Base-by-base conservation (phyloP, 1,284 basidiomycete species). In the Leccinum griseonigrum region DNA sequence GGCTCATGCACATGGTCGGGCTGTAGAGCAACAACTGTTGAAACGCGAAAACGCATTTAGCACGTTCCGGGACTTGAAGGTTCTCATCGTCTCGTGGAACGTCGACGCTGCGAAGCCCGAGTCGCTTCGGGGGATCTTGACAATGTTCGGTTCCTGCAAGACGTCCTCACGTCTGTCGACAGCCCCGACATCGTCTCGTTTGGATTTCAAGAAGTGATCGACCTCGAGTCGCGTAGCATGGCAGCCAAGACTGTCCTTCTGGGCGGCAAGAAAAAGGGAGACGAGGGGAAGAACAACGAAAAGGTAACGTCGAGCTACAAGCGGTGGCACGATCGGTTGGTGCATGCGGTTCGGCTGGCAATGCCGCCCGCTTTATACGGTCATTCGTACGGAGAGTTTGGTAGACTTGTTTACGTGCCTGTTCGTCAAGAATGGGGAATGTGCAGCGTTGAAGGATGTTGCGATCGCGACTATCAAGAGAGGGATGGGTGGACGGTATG, bases 181-280 rank as follows among this genome's bases (percentile, higher is more conserved):
- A 75, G 80, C 8, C 94, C 96, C 0, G 96, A 98, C 68, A 87
- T 98, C 66, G 90, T 99, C 67, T 85, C 88, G 2, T 97, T 98
- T 72, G 95, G 95, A 1, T 91, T 98, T 72, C 97, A 99, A 74
- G 97, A 98, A 77, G 84, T 98, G 46, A 92, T 99, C 64, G 95
- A 98, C 72, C 83, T 99, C 11, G 95, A 98, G 67, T 91, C 87
- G 68, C 88, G 94, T 64, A 95, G 90, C 75, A 87, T 98, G 75
- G 91, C 92, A 0, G 95, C 96, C 13, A 96, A 96, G 77, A 94
- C 88, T 3, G 85, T 97, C 28, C 72, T 97, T 2, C 82, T 96
- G 4, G 91, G 85, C 22, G 79, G 79, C 14, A 87, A 88, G 75
- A 90, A 87, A 75, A 89, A 87, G 67, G 77, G 77, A 22, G 74